A percentile compares a stretch with the other conserved stretches of the same genome.
Conservation (phyloP, 2,329 filamentous ascomycete species). For the Paracorniculantispora psalliotae region DNA sequence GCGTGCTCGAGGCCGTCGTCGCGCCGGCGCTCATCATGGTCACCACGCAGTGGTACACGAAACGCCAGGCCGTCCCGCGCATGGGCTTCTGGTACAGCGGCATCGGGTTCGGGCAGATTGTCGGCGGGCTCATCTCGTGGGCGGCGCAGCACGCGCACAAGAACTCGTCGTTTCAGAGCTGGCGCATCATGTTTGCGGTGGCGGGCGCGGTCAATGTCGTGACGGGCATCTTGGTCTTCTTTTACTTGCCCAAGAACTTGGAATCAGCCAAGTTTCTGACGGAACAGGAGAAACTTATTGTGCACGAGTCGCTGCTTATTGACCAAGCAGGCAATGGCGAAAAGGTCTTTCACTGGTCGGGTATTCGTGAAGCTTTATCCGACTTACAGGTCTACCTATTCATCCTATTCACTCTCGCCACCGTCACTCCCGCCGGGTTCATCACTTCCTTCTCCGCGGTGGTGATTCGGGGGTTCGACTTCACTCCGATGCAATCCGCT, state of each 20-base stretch:
- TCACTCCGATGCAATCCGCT: conserved; percentile 33
- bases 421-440: conserved; percentile 25
- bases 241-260: conserved; percentile 37
- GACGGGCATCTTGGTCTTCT: conserved; percentile 38
- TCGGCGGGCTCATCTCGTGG: conserved; percentile 44
- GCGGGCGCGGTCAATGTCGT: conserved; percentile 43
- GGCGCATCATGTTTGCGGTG: conserved; percentile 50
- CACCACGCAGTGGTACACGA: conserved; percentile 36
- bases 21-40: conserved; percentile 48
- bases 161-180: conserved; percentile 30
- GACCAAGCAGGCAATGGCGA: conserved; percentile 40
- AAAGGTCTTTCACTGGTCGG: conserved; percentile 34
- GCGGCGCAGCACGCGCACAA: conserved; percentile 47
- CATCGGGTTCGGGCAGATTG: conserved; percentile 28
- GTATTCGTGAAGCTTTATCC: conserved; percentile 35
- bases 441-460: conserved; percentile 31
- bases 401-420: conserved; percentile 22
- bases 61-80: conserved; percentile 39
- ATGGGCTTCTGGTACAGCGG: conserved; percentile 33
- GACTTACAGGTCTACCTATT: conserved; percentile 40
- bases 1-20: conserved; percentile 43
- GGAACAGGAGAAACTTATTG: conserved; percentile 30
- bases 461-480: conserved; percentile 32
- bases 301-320: conserved; percentile 53
- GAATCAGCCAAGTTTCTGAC: conserved; percentile 19